phyloP scores from a whole-genome alignment of 208 protist species.

The Blechomonas ayalai region DNA sequence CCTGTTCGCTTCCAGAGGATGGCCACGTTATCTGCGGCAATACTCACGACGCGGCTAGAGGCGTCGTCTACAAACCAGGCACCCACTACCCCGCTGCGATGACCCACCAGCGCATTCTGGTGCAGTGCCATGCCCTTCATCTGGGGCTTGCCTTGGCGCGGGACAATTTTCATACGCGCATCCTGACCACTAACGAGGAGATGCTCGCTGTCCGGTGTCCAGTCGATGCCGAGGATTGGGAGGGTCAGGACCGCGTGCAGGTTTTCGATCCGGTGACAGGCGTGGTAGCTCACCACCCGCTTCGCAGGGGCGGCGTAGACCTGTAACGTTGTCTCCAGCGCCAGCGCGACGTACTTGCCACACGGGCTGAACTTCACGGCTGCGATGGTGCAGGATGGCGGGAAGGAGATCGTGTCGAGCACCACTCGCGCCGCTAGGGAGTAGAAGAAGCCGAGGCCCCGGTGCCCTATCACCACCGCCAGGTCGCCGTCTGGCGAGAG shows the following conservation, averaged over 20 bases:
- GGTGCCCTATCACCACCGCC: constrained; percentile 58
- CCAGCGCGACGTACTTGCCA: constrained; percentile 80
- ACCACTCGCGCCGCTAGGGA: constrained; percentile 75
- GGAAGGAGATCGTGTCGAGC: constrained; percentile 85
- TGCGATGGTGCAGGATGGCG: constrained; percentile 52
- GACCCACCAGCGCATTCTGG: constrained; percentile 76
- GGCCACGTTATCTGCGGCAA: constrained; percentile 76
- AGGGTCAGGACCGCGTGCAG: constrained; percentile 69
- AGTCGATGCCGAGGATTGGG: constrained; percentile 75
- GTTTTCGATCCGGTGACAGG: constrained; percentile 84
- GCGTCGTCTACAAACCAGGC: constrained; percentile 76
- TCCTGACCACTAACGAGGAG: constrained; percentile 82
- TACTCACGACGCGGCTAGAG: constrained; percentile 52
- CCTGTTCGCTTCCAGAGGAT: constrained; percentile 63
- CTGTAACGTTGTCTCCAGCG: constrained; percentile 82
- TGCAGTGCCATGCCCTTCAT: constrained; percentile 71
- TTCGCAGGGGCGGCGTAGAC: constrained; percentile 77
- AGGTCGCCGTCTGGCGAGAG: constrained; percentile 81
- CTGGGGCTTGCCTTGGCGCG: constrained; percentile 55
- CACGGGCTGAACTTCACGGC: constrained; percentile 84
- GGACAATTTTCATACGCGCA: constrained; percentile 85
- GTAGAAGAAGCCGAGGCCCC: constrained; percentile 87
- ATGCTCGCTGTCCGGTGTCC: constrained; percentile 79
- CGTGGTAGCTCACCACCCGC: constrained; percentile 80
- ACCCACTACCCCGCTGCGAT: constrained; percentile 79